These are phyloP conservation scores for Mytilinidion resinicola DNA, from an alignment of 495 filamentous ascomycete species.

Conservation along the genomic window DNA sequence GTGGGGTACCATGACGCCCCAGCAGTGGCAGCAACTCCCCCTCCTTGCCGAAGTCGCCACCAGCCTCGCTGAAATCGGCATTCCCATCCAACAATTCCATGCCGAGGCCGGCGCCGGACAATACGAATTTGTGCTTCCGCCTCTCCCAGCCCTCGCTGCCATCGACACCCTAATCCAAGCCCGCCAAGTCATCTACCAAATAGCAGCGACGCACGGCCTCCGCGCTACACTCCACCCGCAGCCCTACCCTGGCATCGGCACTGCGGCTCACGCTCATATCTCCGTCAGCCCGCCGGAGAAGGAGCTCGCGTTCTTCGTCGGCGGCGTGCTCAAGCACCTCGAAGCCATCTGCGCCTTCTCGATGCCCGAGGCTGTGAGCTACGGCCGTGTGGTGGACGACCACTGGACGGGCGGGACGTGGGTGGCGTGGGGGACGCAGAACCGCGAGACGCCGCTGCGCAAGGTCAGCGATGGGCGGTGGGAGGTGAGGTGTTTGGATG, in stretches of 20 bases:
- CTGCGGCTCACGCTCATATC: slow-evolving; percentile 62
- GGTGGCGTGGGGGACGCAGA: slow-evolving; percentile 71
- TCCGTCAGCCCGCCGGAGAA: slow-evolving; percentile 45
- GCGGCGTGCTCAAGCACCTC: slow-evolving; percentile 59
- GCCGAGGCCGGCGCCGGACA: slow-evolving; percentile 69
- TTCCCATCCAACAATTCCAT: slow-evolving; percentile 70
- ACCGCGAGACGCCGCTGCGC: slow-evolving; percentile 63
- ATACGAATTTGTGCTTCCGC: slow-evolving; percentile 72
- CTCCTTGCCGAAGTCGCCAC: slow-evolving; percentile 58
- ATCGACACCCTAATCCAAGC: slow-evolving; percentile 69
- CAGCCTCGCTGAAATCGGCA: slow-evolving; percentile 52
- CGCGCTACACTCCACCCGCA: slow-evolving; percentile 75
- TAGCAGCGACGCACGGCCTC: slow-evolving; percentile 53
- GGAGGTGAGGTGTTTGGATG: slow-evolving; percentile 66
- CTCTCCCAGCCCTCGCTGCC: slow-evolving; percentile 57
- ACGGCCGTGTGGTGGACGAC: slow-evolving; percentile 57
- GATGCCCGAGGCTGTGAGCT: slow-evolving; percentile 53
- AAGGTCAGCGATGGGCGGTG: slow-evolving; percentile 56
- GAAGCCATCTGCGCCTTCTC: slow-evolving; percentile 60
- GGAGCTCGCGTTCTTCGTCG: slow-evolving; percentile 53
- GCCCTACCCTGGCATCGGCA: slow-evolving; percentile 57
- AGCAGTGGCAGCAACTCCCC: slow-evolving; percentile 50
- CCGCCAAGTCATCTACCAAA: slow-evolving; percentile 57
- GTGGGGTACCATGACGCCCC: slow-evolving; percentile 53
- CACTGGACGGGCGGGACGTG: slow-evolving; percentile 71